Evolutionary conservation across 2,329 filamentous ascomycete species (phyloP).

Genomic region (Exophiala oligosperma): DNA sequence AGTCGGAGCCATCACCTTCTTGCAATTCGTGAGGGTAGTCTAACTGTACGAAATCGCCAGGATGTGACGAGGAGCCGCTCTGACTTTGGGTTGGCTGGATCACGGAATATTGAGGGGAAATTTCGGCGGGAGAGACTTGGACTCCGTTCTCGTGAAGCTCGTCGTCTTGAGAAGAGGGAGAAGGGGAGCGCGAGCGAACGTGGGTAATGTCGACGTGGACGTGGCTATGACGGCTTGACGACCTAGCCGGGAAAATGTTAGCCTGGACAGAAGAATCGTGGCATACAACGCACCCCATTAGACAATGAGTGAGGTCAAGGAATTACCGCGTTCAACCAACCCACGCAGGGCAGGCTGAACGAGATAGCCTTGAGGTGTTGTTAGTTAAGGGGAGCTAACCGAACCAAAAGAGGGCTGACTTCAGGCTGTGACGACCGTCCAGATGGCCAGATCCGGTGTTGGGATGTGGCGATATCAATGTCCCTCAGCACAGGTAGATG

Average conservation of each 20-base stretch:
- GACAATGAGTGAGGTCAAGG: slow-evolving; percentile 27
- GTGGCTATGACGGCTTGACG: slow-evolving; percentile 41
- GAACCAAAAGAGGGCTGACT: slow-evolving; percentile 25
- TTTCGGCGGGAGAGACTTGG: slow-evolving; percentile 39
- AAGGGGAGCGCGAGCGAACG: slow-evolving; percentile 41
- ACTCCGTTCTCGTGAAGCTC: slow-evolving; percentile 44
- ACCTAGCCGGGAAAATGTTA: slow-evolving; percentile 13
- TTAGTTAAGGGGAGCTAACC: slow-evolving; percentile 30
- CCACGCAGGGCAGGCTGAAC: slow-evolving; percentile 24
- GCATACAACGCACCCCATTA: slow-evolving; percentile 29
- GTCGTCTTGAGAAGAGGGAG: slow-evolving; percentile 44
- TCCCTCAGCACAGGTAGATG: slow-evolving; percentile 3
- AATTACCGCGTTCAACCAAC: slow-evolving; percentile 29
- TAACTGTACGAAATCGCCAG: slow-evolving; percentile 28
- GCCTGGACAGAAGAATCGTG: slow-evolving; percentile 14
- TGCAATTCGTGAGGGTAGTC: slow-evolving; percentile 45
- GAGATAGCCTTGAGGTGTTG: slow-evolving; percentile 30
- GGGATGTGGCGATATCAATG: background rate
- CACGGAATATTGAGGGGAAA: slow-evolving; percentile 27
- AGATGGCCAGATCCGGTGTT: slow-evolving; percentile 21
- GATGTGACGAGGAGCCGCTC: slow-evolving; percentile 29
- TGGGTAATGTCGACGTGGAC: slow-evolving; percentile 42
- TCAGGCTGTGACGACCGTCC: slow-evolving; percentile 15
- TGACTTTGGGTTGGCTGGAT: slow-evolving; percentile 25
- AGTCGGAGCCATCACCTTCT: slow-evolving; percentile 45